Conservation (phyloP, 768 basidiomycete species). For the Suillus fuscotomentosus region DNA sequence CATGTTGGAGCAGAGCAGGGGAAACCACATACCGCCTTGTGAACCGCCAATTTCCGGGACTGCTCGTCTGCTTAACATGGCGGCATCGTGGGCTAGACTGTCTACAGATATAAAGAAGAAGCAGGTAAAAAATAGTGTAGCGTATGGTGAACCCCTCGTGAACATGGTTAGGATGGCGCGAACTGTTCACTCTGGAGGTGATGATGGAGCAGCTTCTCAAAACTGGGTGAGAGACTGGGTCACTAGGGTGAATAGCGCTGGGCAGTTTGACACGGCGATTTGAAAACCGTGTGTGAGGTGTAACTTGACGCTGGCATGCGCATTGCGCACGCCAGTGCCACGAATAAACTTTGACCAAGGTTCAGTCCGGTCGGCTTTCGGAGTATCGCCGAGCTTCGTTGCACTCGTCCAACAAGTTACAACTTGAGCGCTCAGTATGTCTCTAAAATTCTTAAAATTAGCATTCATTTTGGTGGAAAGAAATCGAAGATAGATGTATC, state of each 20-base stretch:
- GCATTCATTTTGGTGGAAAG: background rate
- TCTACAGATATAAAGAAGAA: background rate
- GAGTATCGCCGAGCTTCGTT: background rate
- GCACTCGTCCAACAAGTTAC: no score
- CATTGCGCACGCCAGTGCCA: background rate
- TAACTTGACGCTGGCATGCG: background rate
- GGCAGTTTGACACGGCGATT: background rate
- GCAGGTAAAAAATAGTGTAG: background rate
- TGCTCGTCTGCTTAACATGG: slow-evolving; percentile 26
- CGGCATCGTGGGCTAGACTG: background rate
- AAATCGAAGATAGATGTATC: background rate
- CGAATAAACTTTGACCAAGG: background rate
- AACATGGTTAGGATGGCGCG: background rate
- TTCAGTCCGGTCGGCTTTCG: background rate
- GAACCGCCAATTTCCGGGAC: slow-evolving; percentile 52
- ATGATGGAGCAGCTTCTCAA: background rate
- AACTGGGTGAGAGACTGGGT: background rate
- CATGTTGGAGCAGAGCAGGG: background rate
- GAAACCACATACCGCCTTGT: slow-evolving; percentile 39
- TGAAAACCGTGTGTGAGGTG: background rate
- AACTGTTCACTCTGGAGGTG: background rate
- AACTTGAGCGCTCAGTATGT: no score
- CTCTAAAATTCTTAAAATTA: background rate
- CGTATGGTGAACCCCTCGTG: background rate
- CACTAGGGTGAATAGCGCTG: background rate